Base-by-base conservation (phyloP, 768 basidiomycete species). In the Suillus brevipes region DNA sequence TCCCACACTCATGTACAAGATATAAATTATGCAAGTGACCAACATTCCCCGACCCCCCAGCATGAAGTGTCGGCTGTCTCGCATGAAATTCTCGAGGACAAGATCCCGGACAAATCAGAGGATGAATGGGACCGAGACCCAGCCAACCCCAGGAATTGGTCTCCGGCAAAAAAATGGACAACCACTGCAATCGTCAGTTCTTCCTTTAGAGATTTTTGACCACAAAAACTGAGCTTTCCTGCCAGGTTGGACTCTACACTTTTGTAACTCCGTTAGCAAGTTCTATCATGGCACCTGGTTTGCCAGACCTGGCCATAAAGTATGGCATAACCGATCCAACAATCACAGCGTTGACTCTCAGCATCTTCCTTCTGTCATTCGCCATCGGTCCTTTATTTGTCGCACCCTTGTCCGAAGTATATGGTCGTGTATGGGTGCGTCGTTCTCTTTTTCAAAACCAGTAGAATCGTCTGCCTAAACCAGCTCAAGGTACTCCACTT, bases 81-180 rank as follows among this genome's bases (percentile, higher is more conserved):
- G 23, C 5, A 23, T 1, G 8, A 49, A n/a, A 49, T 2, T 5
- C 23, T 23, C 4, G n/a, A 6, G 12, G 47, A 49, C 6, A 6
- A 49, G 12, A 12, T 23, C 12, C n/a, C 45, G 10, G 12, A 47
- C n/a, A 47, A 47, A 49, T 23, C 23, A 23, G 47, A 49, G 10
- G 47, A 49, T 23, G 47, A 23, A 23, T 28, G 89, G 89, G 2
- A 89, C 87, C 73, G 85, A 90, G 63, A 78, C 85, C 0, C 78
- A 89, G 12, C n/a, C 47, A 49, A 49, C 23, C 47, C n/a, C 12
- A 49, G 47, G n/a, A 49, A 49, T 49, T 49, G 47, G 47, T 23
- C n/a, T 49, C 47, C n/a, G 2, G n/a, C 47, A 23, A 23, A n/a
- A 49, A 49, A 49, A 13, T 49, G 47, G 47, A 47, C 45, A n/a